A percentile compares a stretch with the other conserved stretches of the same genome.
Conservation (phyloP, 805 yeast species). For the Suhomyces emberorum region DNA sequence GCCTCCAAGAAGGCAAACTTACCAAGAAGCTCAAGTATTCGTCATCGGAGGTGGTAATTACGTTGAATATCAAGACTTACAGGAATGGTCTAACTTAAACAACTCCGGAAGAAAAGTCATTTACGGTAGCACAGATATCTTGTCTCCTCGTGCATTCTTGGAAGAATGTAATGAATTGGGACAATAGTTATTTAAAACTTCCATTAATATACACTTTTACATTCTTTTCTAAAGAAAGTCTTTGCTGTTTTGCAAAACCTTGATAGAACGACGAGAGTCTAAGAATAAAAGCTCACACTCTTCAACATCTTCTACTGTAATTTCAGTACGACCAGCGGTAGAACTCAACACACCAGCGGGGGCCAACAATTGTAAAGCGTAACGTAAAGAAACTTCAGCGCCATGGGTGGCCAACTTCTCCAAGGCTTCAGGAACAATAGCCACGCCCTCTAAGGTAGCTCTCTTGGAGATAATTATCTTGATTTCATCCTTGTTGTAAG, state of each 20-base stretch:
- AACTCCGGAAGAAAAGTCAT: constrained; percentile 52
- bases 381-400: constrained; percentile 75
- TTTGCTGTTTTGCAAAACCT: constrained; percentile 52
- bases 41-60: constrained; percentile 97
- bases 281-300: constrained; percentile 80
- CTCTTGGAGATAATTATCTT: constrained; percentile 78
- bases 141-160: constrained; percentile 68
- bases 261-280: constrained; percentile 80
- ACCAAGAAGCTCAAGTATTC: constrained; percentile 81
- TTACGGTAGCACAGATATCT: constrained; percentile 82
- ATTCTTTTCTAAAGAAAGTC: constrained; percentile 32
- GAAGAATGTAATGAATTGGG: constrained; percentile 61
- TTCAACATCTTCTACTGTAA: constrained; percentile 68
- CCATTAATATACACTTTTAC: constrained; percentile 12
- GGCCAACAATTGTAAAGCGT: constrained; percentile 84
- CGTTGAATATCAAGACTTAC: constrained; percentile 88
- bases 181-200: background rate
- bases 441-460: constrained; percentile 71
- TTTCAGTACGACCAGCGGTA: constrained; percentile 67
- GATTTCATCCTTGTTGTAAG: constrained; percentile 83
- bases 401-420: constrained; percentile 74
- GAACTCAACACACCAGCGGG: constrained; percentile 85
- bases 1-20: constrained; percentile 81
- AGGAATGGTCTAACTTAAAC: constrained; percentile 66
- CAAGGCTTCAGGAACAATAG: constrained; percentile 65